A percentile compares a stretch with the other conserved stretches of the same genome.
phyloP scores from a whole-genome alignment of 768 basidiomycete species.

The Xerocomus potaroensis region DNA sequence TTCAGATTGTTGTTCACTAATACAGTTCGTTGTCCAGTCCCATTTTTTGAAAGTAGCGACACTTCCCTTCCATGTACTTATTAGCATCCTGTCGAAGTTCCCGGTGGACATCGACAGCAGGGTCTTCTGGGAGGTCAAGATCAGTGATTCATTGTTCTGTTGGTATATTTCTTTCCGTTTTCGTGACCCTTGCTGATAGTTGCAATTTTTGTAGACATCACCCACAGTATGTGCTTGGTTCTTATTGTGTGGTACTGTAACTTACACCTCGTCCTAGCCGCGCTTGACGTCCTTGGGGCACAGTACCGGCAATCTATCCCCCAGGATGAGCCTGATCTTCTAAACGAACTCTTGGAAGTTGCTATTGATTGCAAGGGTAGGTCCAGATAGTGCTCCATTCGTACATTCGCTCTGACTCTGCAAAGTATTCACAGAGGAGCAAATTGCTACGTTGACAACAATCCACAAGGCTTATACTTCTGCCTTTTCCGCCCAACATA shows the following conservation, averaged over 20 bases:
- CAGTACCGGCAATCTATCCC: slow-evolving; percentile 38
- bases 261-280: slow-evolving; percentile 36
- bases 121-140: slow-evolving; percentile 62
- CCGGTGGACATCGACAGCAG: slow-evolving; percentile 72
- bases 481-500: slow-evolving; percentile 13
- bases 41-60: slow-evolving; percentile 85
- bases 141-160: slow-evolving; percentile 70
- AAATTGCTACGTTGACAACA: slow-evolving; percentile 45
- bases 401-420: background rate
- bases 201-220: slow-evolving; percentile 31
- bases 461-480: slow-evolving; percentile 34
- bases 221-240: slow-evolving; percentile 25
- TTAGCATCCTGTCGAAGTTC: slow-evolving; percentile 73
- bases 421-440: slow-evolving; percentile 62
- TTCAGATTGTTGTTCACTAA: slow-evolving; percentile 11
- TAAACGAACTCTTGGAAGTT: slow-evolving; percentile 41
- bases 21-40: slow-evolving; percentile 41
- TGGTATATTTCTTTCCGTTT: slow-evolving; percentile 21
- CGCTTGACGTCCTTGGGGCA: slow-evolving; percentile 55
- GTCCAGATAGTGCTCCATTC: slow-evolving; percentile 36
- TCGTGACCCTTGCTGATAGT: slow-evolving; percentile 5
- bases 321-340: slow-evolving; percentile 37
- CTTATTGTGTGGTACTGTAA: background rate
- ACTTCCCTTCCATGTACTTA: slow-evolving; percentile 75
- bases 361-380: slow-evolving; percentile 58